Base-by-base conservation (phyloP, 176 grass and related monocot genomes). In the Zizania latifolia region DNA sequence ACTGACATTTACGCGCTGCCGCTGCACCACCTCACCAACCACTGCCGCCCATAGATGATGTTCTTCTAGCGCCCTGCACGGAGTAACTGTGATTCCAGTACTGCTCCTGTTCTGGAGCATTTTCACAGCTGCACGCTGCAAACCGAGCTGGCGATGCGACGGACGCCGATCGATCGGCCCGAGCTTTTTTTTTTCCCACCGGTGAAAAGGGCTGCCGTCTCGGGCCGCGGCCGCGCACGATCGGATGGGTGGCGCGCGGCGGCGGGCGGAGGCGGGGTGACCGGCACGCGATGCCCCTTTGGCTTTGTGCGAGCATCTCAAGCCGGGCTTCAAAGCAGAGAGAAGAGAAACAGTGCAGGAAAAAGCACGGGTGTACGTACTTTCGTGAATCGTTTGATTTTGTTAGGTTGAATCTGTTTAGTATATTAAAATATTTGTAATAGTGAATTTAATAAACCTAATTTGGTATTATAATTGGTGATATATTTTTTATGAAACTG, bases 291-390 rank as follows among this genome's bases (percentile, higher is more conserved):
- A 83, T 6, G 37, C n/a, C 58, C 30, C 69, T 74, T 66, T 59
- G 38, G 64, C 68, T 85, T 79, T 85, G 82, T 46, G 75, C 82
- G 75, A 5, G 19, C 46, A 21, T 51, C 46, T n/a, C 14, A 75
- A 83, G 70, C 70, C 27, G 26, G 36, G 12, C 43, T 3, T 46
- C 58, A 85, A 84, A 78, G 65, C 59, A 5, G 4, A 6, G 32
- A 8, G 9, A 31, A 6, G 9, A 4, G 5, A 2, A 45, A 30
- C 11, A 9, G 23, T 28, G 8, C 40, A 28, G 33, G 19, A 30
- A 31, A 19, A 26, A 46, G 30, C 70, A 54, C 40, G 70, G 70
- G 11, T 26, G 70, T 60, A 60, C 16, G 24, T 13, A 8, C n/a
- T n/a, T n/a, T n/a, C n/a, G n/a, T n/a, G n/a, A n/a, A n/a, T n/a